Base-by-base conservation (phyloP, 768 basidiomycete species). In the Rossbeevera mucosa region DNA sequence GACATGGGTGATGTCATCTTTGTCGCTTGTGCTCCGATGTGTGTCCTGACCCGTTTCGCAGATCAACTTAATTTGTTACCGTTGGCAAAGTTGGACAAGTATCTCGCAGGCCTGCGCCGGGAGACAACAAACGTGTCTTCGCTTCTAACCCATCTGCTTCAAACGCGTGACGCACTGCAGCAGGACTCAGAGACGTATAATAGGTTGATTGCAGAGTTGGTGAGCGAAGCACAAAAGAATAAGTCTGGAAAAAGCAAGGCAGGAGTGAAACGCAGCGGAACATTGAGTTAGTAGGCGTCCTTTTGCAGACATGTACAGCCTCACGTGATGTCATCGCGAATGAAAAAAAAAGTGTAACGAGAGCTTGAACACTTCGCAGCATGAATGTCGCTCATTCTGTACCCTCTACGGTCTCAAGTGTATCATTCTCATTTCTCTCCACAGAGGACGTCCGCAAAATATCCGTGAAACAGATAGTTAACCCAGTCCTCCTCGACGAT, bases 401-500 rank as follows among this genome's bases (percentile, higher is more conserved):
- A 40, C 87, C 92, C n/a, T 87, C 93, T 0, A 82, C 85, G 26
- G 85, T 94, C 56, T 72, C 83, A 50, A 86, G 88, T 56, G 72
- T 97, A 54, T 92, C 93, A 8, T 99, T 99, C 70, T 94, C 94
- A 1, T 95, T 94, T 69, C 83, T 99, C 47, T 82, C 88, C 14
- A 75, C 91, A 13, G 80, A 88, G 60, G 94, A 99, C 70, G 79
- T 97, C 64, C 83, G 88, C 42, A 82, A 88, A 52, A 92, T 98
- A 64, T 95, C 93, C n/a, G 95, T 98, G 64, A 94, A 96, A 73
- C 92, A 96, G 74, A 88, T 98, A 57, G 80, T 92, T 48, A 98
- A 98, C 68, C 89, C 94, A 3, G 78, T 88, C 53, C 81, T 99
- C 38, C 80, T 98, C 58, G 94, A 99, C 74, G 92, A 95, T 68